phyloP scores from a whole-genome alignment of 1,139 yeast genomes.

The Hanseniaspora gamundiae region DNA sequence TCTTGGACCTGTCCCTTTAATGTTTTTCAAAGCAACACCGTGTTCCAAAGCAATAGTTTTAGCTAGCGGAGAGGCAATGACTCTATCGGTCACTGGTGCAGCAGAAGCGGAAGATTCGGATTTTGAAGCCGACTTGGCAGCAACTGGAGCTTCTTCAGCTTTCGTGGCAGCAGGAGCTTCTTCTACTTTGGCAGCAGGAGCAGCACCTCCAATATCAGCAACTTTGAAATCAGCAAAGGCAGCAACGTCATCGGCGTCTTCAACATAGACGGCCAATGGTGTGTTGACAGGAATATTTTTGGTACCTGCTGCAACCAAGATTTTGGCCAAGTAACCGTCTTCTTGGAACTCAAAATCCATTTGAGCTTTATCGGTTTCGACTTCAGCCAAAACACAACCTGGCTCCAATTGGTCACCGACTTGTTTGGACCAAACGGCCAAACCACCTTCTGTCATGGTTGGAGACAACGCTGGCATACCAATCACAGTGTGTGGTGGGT shows the following conservation, averaged over 20 bases:
- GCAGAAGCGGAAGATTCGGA: conserved; percentile 11
- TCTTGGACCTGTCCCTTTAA: conserved; percentile 88
- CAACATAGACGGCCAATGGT: conserved; percentile 95
- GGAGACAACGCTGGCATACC: conserved; percentile 87
- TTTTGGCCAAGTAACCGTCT: conserved; percentile 90
- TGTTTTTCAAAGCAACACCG: conserved; percentile 74
- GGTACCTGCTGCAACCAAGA: conserved; percentile 74
- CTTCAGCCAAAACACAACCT: conserved; percentile 92
- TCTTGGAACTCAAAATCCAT: conserved; percentile 99
- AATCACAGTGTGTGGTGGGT: conserved; percentile 52
- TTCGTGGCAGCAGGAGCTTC: conserved; percentile 31
- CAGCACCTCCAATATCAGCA: conserved; percentile 55
- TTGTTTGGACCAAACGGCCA: conserved; percentile 78
- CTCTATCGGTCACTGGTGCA: conserved; percentile 34
- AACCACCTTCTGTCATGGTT: conserved; percentile 92
- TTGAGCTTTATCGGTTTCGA: conserved; percentile 96
- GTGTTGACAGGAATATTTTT: conserved; percentile 86
- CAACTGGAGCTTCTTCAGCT: conserved; percentile 19
- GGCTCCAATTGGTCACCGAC: conserved; percentile 81
- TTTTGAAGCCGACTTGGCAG: conserved; percentile 9
- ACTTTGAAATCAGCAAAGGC: conserved; percentile 83
- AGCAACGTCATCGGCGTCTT: conserved; percentile 68
- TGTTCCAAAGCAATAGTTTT: conserved; percentile 86
- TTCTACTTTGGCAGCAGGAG: conserved; percentile 33
- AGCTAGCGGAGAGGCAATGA: conserved; percentile 92